Evolutionary conservation across 208 protist genomes (phyloP).

Genomic region (Wallacemonas sp.): DNA sequence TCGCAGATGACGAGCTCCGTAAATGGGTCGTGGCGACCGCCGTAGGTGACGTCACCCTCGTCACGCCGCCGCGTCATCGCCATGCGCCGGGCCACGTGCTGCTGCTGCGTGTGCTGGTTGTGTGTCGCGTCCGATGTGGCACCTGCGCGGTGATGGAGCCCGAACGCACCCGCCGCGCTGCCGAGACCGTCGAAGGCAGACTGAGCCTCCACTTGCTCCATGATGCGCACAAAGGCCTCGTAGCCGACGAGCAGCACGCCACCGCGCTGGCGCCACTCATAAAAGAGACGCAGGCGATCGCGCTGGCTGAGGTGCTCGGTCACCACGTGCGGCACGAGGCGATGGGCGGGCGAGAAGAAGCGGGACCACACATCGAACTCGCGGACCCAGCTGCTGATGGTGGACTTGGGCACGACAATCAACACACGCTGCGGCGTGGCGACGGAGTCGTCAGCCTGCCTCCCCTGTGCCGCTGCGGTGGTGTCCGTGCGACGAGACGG

Average conservation of each 20-base stretch:
- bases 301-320: neutral
- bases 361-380: conserved; percentile 71
- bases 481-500: no score
- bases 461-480: no score
- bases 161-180: neutral
- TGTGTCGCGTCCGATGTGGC: no score
- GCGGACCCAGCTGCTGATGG: conserved; percentile 47
- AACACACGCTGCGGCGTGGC: conserved; percentile 36
- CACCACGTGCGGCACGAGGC: conserved; percentile 25
- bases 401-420: conserved; percentile 79
- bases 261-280: conserved; percentile 49
- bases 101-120: neutral
- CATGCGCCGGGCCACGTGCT: conserved; percentile 10
- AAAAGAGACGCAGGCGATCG: conserved; percentile 37
- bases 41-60: conserved; percentile 34
- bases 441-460: neutral
- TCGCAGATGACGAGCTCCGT: conserved; percentile 92
- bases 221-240: conserved; percentile 64
- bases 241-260: conserved; percentile 80
- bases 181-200: conserved; percentile 17
- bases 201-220: conserved; percentile 40
- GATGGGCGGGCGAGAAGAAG: conserved; percentile 49
- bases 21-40: conserved; percentile 37
- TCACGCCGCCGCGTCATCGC: conserved; percentile 18
- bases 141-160: conserved; percentile 8